Evolutionary conservation across 2,329 filamentous ascomycete genomes (phyloP).

Genomic region (Colletotrichum higginsianum): DNA sequence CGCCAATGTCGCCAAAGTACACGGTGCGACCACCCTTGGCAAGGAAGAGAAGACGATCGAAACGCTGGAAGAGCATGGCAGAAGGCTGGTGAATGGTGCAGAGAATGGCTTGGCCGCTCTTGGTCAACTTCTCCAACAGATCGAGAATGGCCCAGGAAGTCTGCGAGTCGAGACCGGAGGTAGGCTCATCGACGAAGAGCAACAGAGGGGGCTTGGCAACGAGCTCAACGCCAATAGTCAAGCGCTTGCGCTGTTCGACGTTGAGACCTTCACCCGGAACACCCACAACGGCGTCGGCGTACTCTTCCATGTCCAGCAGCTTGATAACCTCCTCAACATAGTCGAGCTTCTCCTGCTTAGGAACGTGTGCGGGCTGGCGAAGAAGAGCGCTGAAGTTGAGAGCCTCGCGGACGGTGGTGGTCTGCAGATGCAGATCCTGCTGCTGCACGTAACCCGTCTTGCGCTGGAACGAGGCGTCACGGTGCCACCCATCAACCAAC

Average conservation of each 20-base stretch:
- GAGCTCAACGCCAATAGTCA: constrained; percentile 96
- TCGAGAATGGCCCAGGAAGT: constrained; percentile 94
- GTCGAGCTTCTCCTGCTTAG: constrained; percentile 82
- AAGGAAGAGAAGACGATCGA: constrained; percentile 85
- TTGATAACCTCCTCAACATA: constrained; percentile 95
- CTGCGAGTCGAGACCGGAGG: constrained; percentile 92
- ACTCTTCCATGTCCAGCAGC: constrained; percentile 90
- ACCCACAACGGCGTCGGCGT: constrained; percentile 92
- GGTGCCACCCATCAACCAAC: constrained; percentile 74
- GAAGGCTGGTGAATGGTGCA: constrained; percentile 99
- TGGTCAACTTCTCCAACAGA: constrained; percentile 89
- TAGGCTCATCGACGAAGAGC: constrained; percentile 95
- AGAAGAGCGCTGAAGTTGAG: constrained; percentile 89
- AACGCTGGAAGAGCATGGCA: constrained; percentile 93
- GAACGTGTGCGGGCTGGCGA: constrained; percentile 83
- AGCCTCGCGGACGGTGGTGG: constrained; percentile 89
- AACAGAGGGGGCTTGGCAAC: constrained; percentile 91
- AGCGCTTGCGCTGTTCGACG: constrained; percentile 78
- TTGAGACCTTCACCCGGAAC: constrained; percentile 90
- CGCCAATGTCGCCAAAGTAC: constrained; percentile 85
- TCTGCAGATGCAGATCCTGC: constrained; percentile 89
- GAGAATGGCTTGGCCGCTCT: constrained; percentile 92
- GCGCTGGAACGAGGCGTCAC: constrained; percentile 88
- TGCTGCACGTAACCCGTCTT: constrained; percentile 95
- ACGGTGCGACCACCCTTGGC: constrained; percentile 83